Base-by-base conservation (phyloP, 1,284 basidiomycete species). In the Fomitopsis pinicola region DNA sequence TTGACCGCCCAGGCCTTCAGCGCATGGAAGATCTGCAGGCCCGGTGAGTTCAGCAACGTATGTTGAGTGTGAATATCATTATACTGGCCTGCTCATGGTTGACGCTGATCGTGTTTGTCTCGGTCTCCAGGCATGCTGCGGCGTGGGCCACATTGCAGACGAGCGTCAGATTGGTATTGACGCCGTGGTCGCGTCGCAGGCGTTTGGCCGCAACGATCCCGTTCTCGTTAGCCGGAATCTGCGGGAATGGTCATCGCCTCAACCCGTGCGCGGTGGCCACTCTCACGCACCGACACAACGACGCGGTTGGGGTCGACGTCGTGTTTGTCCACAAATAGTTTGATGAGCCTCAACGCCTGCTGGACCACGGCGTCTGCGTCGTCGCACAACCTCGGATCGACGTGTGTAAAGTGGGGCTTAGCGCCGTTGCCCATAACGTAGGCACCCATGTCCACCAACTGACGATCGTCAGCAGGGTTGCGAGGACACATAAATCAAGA, bases 221-320 rank as follows among this genome's bases (percentile, higher is more conserved):
- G 22, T 72, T 73, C 50, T 80, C 76, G 2, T 84, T 86, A 10
- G 85, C 85, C 35, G 85, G 83, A 52, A 88, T 79, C 85, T 87
- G 59, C 28, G 33, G 35, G 28, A 38, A 55, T 30, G 22, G 48
- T 63, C 53, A 59, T 38, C n/a, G 36, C 36, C 40, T 22, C 15
- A 14, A 15, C 15, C 28, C 19, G 50, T 22, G 22, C 45, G 5
- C 17, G n/a, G n/a, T 26, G 35, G 5, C 5, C 28, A n/a, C 10
- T 15, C 14, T 30, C 9, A 71, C 81, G 67, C 66, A 87, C 86
- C 61, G 79, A 81, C 56, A 86, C 69, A n/a, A 84, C 66, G 57
- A 88, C 69, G 48, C 76, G 72, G 60, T 75, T 71, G 57, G 71
- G 71, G 10, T 67, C 64, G 35, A 82, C 69, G 8, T 78, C 80